Conservation (phyloP, 148 eudicot genomes). For the Rhododendron kiyosumense region DNA sequence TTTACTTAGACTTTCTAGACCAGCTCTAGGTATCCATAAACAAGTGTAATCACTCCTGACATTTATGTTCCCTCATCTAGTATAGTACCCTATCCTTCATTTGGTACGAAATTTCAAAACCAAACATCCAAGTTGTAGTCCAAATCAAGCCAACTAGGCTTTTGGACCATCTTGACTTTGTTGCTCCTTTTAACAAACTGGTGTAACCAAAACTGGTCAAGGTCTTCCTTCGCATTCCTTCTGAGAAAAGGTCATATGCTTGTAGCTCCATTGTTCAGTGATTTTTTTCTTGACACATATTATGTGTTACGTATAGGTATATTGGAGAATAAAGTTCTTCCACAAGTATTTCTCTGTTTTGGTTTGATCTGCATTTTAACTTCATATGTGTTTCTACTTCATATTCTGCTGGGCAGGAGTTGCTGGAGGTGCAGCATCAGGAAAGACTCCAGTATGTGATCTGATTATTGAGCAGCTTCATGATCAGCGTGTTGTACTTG, state of each 20-base stretch:
- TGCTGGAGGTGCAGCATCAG: slow-evolving; percentile 99
- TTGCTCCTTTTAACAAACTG: not conserved
- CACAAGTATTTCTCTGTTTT: not conserved
- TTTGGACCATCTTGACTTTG: not conserved
- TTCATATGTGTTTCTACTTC: not conserved
- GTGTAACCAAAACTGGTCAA: not conserved
- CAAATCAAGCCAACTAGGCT: not conserved
- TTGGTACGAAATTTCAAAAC: not conserved
- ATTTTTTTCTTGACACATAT: not conserved
- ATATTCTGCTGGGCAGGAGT: slow-evolving; percentile 59
- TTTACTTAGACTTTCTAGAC: not conserved
- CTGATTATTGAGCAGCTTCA: slow-evolving; percentile 98
- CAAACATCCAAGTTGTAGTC: not conserved
- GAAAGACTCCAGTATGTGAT: slow-evolving; percentile 97
- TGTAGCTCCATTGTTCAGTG: not conserved
- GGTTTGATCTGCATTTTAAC: not conserved
- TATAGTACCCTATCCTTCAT: not conserved
- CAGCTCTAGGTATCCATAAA: not conserved
- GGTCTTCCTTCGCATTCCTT: not conserved
- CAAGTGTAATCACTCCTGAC: not conserved
- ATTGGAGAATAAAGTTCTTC: not conserved
- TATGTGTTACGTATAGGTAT: not conserved
- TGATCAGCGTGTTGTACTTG: slow-evolving; percentile 98
- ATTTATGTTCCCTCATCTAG: not conserved
- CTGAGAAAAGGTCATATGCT: not conserved